Evolutionary conservation across 768 basidiomycete species (phyloP), one percentile per base, ranked within the genome.

Genomic region (Lactarius hengduanensis): DNA sequence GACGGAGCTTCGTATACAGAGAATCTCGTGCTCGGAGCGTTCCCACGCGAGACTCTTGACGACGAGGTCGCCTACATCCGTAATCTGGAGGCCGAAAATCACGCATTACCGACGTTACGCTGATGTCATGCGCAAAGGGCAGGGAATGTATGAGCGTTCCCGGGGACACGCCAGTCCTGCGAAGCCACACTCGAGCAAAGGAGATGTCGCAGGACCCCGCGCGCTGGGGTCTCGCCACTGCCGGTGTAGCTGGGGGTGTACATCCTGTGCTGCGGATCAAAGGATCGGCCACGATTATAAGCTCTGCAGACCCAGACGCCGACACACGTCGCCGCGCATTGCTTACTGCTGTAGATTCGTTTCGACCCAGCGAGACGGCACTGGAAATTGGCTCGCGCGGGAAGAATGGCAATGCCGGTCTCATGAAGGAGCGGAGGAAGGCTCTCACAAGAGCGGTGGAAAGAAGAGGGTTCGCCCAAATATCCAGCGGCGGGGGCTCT

Each of bases 91-190:
- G 82, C 82, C 20, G 76, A 81, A 40, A 85, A 91, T 61, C 85
- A 86, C 69, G 82, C 83, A 13, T 82, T 98, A 30, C 79, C 83
- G 11, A 78, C 82, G 53, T 77, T 96, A 34, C 82, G 90, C n/a
- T 26, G 86, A 87, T 5, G 92, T 98, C 65, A 96, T 96, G 87
- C 82, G 82, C 67, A 87, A 92, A 60, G 96, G 95, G 0, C 94
- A 98, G 69, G 78, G 83, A 2, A 91, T 98, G 92, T 98, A 96
- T 75, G 95, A 98, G 72, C 87, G 94, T 38, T 93, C 92, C 68
- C 89, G 93, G 75, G 91, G 90, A 26, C 97, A 96, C 74, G 96
- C 96, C 20, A 91, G 88, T 72, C 83, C 84, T 18, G 87, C 88
- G n/a, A 63, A 91, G 90, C 73, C 93, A 98, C 78, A 86, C 88